These are phyloP conservation scores for Tricholoma hemisulphureum DNA, from an alignment of 768 basidiomycete species.

Conservation along the genomic window DNA sequence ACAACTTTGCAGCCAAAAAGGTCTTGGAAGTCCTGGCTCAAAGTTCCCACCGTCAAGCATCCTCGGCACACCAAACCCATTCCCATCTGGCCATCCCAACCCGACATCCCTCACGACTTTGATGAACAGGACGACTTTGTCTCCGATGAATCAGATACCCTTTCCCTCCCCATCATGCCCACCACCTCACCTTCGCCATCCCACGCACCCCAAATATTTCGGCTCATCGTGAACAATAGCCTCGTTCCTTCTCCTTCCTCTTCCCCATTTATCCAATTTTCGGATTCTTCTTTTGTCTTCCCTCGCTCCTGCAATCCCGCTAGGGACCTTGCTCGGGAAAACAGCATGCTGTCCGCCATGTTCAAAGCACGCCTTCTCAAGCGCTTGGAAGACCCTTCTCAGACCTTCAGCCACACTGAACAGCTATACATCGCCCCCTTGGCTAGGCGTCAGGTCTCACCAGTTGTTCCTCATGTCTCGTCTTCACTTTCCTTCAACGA, in stretches of 20 bases:
- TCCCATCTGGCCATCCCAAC: constrained; percentile 32
- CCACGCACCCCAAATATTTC: constrained; percentile 38
- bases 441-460: constrained; percentile 29
- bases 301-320: constrained; percentile 56
- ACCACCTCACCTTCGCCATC: constrained; percentile 25
- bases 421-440: constrained; percentile 46
- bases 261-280: constrained; percentile 48
- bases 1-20: constrained; percentile 37
- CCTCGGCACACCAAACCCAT: constrained; percentile 10
- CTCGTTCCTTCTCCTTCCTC: constrained; percentile 42
- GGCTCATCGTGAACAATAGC: constrained; percentile 44
- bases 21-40: constrained; percentile 59
- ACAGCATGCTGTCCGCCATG: constrained; percentile 43
- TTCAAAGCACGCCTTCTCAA: constrained; percentile 52
- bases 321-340: constrained; percentile 32
- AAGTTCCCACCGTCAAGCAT: constrained; percentile 16
- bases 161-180: constrained; percentile 1
- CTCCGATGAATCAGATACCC: constrained; percentile 12
- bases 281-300: constrained; percentile 37
- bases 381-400: constrained; percentile 37
- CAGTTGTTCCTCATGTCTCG: constrained; percentile 22
- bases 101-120: constrained; percentile 9
- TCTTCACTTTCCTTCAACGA: constrained; percentile 31
- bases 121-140: constrained; percentile 18
- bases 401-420: constrained; percentile 38